These are phyloP conservation scores for Talaromyces stipitatus DNA, from an alignment of 495 filamentous ascomycete species.

Conservation along the genomic window DNA sequence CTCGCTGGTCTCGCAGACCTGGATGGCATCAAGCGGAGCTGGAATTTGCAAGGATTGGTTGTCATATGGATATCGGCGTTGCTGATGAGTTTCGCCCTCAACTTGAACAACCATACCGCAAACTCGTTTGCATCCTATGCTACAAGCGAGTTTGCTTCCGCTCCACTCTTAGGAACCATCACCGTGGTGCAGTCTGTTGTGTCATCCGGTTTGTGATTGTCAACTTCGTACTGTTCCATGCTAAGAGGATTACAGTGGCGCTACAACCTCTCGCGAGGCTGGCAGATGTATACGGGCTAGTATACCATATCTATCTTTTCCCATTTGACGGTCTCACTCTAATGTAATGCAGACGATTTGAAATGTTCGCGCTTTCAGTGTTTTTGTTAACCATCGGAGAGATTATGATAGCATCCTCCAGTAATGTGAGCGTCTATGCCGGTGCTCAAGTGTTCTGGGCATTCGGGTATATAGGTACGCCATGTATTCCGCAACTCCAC, in stretches of 20 bases:
- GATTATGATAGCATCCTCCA: slow-evolving; percentile 4
- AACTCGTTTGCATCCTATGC: slow-evolving; percentile 2
- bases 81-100: slow-evolving; percentile 2
- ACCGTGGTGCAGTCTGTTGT: slow-evolving; percentile 3
- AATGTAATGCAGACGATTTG: background rate
- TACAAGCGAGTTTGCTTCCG: background rate
- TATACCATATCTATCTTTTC: background rate
- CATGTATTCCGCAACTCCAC: background rate
- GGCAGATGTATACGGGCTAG: slow-evolving; percentile 2
- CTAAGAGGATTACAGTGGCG: background rate
- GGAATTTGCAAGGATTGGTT: background rate
- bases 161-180: slow-evolving; percentile 1
- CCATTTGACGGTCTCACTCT: background rate
- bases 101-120: slow-evolving; percentile 3
- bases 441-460: slow-evolving; percentile 3
- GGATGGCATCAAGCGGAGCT: background rate
- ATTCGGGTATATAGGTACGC: slow-evolving; percentile 1
- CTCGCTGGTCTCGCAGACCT: slow-evolving; percentile 1
- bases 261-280: slow-evolving; percentile 4
- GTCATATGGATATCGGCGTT: slow-evolving; percentile 4
- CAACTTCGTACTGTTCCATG: background rate
- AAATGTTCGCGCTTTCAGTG: slow-evolving; percentile 2
- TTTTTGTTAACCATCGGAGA: slow-evolving; percentile 3
- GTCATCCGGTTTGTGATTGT: background rate
- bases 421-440: background rate